Percentiles rank a stretch among this genome's conserved stretches.
phyloP scores from a whole-genome alignment of 2,329 filamentous ascomycete species.

The Pseudogymnoascus sp. region DNA sequence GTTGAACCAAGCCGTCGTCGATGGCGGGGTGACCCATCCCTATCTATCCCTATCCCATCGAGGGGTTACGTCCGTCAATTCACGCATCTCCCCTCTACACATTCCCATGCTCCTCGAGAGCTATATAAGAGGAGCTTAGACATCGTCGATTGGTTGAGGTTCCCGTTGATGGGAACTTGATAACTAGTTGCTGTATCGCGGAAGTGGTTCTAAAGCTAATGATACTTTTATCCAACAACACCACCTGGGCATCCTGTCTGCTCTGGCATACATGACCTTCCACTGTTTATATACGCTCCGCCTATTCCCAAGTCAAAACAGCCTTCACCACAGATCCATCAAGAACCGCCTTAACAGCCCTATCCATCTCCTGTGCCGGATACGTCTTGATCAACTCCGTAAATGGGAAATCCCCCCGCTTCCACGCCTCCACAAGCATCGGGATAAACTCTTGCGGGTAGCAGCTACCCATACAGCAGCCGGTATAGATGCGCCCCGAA shows the following conservation, averaged over 20 bases:
- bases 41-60: no score
- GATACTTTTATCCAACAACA: not conserved
- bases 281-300: not conserved
- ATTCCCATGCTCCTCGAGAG: no score
- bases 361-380: constrained; percentile 17
- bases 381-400: constrained; percentile 20
- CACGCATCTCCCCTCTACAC: no score
- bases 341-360: constrained; percentile 17
- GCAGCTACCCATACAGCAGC: constrained; percentile 20
- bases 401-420: constrained; percentile 19
- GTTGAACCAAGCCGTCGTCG: no score
- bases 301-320: constrained; percentile 15
- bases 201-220: not conserved
- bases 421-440: constrained; percentile 17
- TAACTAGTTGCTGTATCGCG: not conserved
- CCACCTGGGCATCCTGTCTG: constrained; percentile 9
- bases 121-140: no score
- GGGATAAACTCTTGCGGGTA: constrained; percentile 22
- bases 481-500: constrained; percentile 16
- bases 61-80: no score
- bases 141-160: not conserved
- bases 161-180: not conserved
- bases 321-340: constrained; percentile 19
- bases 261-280: constrained; percentile 11
- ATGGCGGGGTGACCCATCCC: no score